A percentile compares a stretch with the other conserved stretches of the same genome.
Evolutionary conservation across 1,284 basidiomycete species (phyloP).

Genomic region (Sparassis latifolia): DNA sequence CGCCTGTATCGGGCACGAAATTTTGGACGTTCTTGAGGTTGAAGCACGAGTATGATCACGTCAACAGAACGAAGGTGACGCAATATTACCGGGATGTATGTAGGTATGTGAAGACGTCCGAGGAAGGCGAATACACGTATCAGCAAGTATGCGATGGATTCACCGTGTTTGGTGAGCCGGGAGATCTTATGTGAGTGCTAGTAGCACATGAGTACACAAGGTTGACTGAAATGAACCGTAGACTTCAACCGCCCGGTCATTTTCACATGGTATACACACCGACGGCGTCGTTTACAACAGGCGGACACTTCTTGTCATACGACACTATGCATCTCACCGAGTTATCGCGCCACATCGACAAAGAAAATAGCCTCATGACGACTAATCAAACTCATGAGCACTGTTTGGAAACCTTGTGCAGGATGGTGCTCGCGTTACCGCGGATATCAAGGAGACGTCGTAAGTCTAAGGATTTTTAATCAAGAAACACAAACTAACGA

Average conservation of each 20-base stretch:
- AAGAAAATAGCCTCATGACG: neutral
- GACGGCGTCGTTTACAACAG: neutral
- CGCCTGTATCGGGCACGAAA: neutral
- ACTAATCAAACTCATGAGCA: neutral
- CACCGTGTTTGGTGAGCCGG: neutral
- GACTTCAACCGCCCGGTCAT: neutral
- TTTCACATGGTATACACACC: neutral
- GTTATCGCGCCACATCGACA: neutral
- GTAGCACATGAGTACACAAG: neutral
- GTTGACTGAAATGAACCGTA: neutral
- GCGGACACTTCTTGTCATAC: neutral
- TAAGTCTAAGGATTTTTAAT: too few relatives aligned
- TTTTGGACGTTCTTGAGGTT: neutral
- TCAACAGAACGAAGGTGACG: neutral
- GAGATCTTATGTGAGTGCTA: neutral
- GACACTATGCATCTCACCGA: neutral
- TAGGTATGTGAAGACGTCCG: neutral
- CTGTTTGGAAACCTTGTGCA: neutral
- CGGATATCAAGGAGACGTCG: too few relatives aligned
- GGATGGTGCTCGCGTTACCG: neutral
- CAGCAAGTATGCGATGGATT: neutral
- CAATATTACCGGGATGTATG: too few relatives aligned
- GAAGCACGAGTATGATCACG: neutral
- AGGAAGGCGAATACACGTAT: neutral
- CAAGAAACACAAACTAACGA: too few relatives aligned